Base-by-base conservation (phyloP, 495 filamentous ascomycete species). In the Annulohypoxylon nitens region DNA sequence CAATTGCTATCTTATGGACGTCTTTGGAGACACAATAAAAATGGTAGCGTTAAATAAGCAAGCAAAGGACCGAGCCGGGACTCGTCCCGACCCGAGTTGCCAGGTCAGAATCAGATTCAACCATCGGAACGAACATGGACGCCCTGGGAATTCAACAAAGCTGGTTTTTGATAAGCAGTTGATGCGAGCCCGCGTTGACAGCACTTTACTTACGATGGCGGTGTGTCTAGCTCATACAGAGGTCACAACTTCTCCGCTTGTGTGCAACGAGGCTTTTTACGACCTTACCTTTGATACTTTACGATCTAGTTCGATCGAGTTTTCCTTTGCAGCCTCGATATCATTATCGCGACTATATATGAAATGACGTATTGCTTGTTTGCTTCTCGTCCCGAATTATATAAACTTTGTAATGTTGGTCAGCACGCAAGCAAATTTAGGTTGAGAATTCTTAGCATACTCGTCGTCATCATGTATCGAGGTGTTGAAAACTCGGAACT, bases 21-120 rank as follows among this genome's bases (percentile, higher is more conserved):
- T 8, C 50, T 54, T n/a, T 54, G 12, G 25, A n/a, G 25, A 30
- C 3, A 54, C 25, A 54, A 57, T 16, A 20, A 37, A 37, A 37
- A 37, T 36, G 20, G 25, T 37, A 55, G 25, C 5, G 30, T 20
- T 11, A 11, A 37, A 57, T 37, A 30, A 30, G 30, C 30, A 57
- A 57, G 16, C 30, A 36, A 57, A 36, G 53, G 30, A 57, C 53
- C 50, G 50, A 30, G 11, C 50, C 50, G 50, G 25, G 25, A 33
- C 50, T 34, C 50, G 50, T 30, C 25, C 50, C 50, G 50, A 54
- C 50, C 50, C 50, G 50, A 54, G 50, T 54, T 54, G 25, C 25
- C 50, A 54, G 50, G 50, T 25, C 11, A 26, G 48, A 51, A 25
- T 51, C 48, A 51, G 23, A 26, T 18, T 26, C 8, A 25, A 12